Base-by-base conservation (phyloP, 495 filamentous ascomycete species). In the Choiromyces venosus region DNA sequence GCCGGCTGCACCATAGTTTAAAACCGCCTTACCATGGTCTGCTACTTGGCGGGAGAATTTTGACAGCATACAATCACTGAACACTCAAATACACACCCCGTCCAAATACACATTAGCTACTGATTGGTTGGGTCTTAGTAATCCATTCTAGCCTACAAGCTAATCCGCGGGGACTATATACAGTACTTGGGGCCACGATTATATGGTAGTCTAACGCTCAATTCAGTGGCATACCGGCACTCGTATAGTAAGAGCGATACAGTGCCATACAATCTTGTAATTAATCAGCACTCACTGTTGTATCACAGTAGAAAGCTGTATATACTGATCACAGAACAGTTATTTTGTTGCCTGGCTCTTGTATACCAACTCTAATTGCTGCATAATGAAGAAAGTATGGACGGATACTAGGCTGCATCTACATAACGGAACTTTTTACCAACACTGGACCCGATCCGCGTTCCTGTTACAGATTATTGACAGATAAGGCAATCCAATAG, bases 1-100 rank as follows among this genome's bases (percentile, higher is more conserved):
- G 25, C n/a, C n/a, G n/a, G 14, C n/a, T 25, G 46, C 29, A 61
- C 52, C 52, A 61, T 33, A 61, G 52, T 61, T 61, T 29, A 33
- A 61, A 61, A 61, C 52, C 52, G 52, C 52, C 52, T 33, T 61
- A 61, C 52, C 52, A 33, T 61, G 52, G 52, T 61, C 52, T 16
- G 10, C 52, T 25, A 29, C 52, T 33, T 61, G 52, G 52, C 25
- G 52, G 52, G n/a, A 25, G 25, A 12, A 12, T 52, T 52, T 52
- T 10, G 44, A 52, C 21, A 12, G 44, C 21, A 52, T 52, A 25
- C 21, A n/a, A n/a, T n/a, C n/a, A n/a, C n/a, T n/a, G n/a, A n/a
- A n/a, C n/a, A n/a, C n/a, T n/a, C n/a, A n/a, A n/a, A n/a, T n/a
- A n/a, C n/a, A n/a, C n/a, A n/a, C n/a, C n/a, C n/a, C n/a, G n/a